A percentile compares a stretch with the other conserved stretches of the same genome.
Evolutionary conservation across 1,139 yeast genomes (phyloP).

Genomic region (Sugiyamaella xylanicola): DNA sequence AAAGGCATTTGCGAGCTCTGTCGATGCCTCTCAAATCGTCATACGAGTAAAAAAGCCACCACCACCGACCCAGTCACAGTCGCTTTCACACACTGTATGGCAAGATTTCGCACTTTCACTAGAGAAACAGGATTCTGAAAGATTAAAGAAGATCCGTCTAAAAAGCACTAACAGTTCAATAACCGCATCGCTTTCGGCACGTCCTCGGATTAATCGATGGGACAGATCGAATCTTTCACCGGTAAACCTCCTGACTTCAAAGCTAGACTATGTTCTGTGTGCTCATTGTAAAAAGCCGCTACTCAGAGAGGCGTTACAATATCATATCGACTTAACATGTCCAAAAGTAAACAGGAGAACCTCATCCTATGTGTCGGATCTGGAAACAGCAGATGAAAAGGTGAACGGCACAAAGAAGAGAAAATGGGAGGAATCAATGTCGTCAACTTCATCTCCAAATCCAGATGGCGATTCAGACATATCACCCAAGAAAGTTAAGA

Average conservation of each 20-base stretch:
- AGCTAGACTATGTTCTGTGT: conserved; percentile 38
- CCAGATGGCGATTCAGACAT: conserved; percentile 12
- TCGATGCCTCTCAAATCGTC: conserved; percentile 21
- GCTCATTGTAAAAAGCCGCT: conserved; percentile 40
- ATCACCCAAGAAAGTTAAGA: conserved; percentile 12
- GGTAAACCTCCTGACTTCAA: conserved; percentile 37
- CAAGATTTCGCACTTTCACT: conserved; percentile 20
- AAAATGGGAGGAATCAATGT: conserved; percentile 13
- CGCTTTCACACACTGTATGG: conserved; percentile 15
- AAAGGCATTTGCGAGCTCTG: conserved; percentile 20
- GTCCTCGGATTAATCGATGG: conserved; percentile 32
- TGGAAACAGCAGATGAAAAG: not conserved
- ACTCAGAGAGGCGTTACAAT: conserved; percentile 32
- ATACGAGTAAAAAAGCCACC: conserved; percentile 18
- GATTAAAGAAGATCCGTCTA: not conserved
- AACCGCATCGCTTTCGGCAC: conserved; percentile 14
- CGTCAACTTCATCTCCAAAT: conserved; percentile 18
- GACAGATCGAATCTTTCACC: conserved; percentile 36
- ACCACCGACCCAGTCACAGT: not conserved
- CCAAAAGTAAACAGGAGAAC: conserved; percentile 15
- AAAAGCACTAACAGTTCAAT: not conserved
- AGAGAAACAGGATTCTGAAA: conserved; percentile 16
- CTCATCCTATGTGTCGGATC: not conserved
- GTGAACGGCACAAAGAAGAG: conserved; percentile 10
- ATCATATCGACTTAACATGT: conserved; percentile 33